Percentiles rank a stretch among this genome's conserved stretches.
Evolutionary conservation across 805 yeast genomes (phyloP).

Genomic region (Wickerhamiella domercqiae): DNA sequence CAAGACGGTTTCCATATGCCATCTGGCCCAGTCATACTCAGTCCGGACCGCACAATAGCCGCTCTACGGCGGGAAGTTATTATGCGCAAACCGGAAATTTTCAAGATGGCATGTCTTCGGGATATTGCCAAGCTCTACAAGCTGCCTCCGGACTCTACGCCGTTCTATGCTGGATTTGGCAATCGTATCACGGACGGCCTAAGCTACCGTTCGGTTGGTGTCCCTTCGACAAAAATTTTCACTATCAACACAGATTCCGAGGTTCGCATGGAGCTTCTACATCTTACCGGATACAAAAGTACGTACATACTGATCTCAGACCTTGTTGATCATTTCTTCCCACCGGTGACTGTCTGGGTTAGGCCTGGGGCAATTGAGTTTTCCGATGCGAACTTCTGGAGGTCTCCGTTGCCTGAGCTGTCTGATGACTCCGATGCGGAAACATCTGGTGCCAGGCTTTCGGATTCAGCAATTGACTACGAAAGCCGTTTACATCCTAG

Average conservation of each 20-base stretch:
- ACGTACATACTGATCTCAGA: constrained; percentile 83
- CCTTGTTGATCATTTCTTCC: constrained; percentile 92
- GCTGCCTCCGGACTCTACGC: constrained; percentile 32
- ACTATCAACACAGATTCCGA: constrained; percentile 95
- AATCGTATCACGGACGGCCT: constrained; percentile 93
- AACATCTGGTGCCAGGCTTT: not conserved
- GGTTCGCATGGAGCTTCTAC: constrained; percentile 91
- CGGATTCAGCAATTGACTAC: constrained; percentile 1
- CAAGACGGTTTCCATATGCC: constrained; percentile 71
- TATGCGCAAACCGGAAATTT: constrained; percentile 90
- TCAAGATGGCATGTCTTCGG: constrained; percentile 89
- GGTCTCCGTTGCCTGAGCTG: constrained; percentile 54
- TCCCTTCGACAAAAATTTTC: constrained; percentile 86
- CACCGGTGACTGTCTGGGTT: constrained; percentile 41
- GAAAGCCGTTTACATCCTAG: not conserved
- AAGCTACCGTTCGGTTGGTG: constrained; percentile 82
- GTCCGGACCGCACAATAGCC: constrained; percentile 94
- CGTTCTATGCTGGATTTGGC: constrained; percentile 96
- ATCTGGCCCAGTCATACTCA: constrained; percentile 79
- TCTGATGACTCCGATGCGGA: constrained; percentile 19
- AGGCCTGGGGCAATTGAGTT: constrained; percentile 29
- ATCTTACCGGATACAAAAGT: constrained; percentile 80
- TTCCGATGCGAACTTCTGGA: constrained; percentile 86
- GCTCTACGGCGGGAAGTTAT: constrained; percentile 87
- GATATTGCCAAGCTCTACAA: constrained; percentile 68